phyloP scores from a whole-genome alignment of 257 asterid genomes.

The Verbena officinalis region DNA sequence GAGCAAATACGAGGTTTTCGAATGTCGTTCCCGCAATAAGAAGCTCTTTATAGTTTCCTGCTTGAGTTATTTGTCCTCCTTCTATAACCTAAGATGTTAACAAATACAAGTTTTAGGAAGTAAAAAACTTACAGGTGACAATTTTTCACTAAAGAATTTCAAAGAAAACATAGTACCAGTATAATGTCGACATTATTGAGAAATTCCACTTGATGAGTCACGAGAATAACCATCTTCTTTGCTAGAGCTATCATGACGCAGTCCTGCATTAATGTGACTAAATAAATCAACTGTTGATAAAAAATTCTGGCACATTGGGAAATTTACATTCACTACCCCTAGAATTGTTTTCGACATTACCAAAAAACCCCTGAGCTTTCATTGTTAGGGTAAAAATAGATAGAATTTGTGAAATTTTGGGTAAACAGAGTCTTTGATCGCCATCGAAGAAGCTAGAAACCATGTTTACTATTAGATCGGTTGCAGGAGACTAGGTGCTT shows the following conservation, averaged over 20 bases:
- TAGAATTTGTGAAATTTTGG: no score
- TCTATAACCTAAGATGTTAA: slow-evolving; percentile 57
- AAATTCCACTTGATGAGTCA: slow-evolving; percentile 88
- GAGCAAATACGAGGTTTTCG: slow-evolving; percentile 69
- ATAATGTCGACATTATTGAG: slow-evolving; percentile 59
- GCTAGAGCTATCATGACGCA: slow-evolving; percentile 70
- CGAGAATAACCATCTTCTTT: slow-evolving; percentile 71
- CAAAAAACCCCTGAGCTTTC: no score
- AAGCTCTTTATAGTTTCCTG: neutral
- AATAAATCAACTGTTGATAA: neutral
- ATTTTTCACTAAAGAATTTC: neutral
- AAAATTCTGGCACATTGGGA: no score
- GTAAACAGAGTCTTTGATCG: no score
- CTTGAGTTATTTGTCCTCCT: slow-evolving; percentile 1
- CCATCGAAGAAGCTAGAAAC: no score
- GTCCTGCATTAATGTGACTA: slow-evolving; percentile 44
- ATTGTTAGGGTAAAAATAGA: no score
- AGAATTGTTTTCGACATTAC: no score
- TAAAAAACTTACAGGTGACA: no score
- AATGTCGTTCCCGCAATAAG: slow-evolving; percentile 69
- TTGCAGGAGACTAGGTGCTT: no score
- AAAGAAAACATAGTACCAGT: slow-evolving; percentile 51
- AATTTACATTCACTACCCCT: no score
- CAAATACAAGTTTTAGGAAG: neutral
- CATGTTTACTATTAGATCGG: no score